phyloP scores from a whole-genome alignment of 352 stramenopile species.

The Pythium rhizo-oryzae region DNA sequence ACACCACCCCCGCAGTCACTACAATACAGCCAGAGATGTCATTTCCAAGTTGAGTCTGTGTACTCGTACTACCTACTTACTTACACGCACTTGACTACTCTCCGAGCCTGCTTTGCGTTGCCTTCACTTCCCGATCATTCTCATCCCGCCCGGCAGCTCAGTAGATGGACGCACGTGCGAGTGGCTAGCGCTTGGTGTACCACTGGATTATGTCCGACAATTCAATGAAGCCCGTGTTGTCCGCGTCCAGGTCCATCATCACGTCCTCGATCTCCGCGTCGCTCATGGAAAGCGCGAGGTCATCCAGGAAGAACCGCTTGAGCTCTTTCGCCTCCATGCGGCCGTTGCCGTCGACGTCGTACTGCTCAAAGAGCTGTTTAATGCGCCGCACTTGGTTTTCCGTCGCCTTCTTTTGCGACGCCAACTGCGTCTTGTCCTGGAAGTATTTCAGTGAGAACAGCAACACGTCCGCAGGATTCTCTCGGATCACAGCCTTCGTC shows the following conservation, averaged over 20 bases:
- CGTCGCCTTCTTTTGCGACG: conserved; percentile 60
- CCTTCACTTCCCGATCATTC: no score
- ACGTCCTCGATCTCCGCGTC: conserved; percentile 74
- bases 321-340: conserved; percentile 82
- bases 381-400: conserved; percentile 71
- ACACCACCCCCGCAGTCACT: no score
- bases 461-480: conserved; percentile 74
- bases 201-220: conserved; percentile 84
- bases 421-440: conserved; percentile 68
- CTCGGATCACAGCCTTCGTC: conserved; percentile 89
- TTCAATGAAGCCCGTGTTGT: conserved; percentile 84
- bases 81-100: no score
- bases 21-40: no score
- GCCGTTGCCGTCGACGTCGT: conserved; percentile 80
- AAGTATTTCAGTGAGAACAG: conserved; percentile 89
- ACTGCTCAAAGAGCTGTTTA: conserved; percentile 74
- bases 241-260: conserved; percentile 62
- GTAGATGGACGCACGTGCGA: not conserved
- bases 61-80: no score
- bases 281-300: conserved; percentile 56
- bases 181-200: conserved; percentile 61
- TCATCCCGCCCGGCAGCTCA: no score
- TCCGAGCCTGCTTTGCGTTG: no score
- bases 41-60: no score
- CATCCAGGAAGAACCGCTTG: conserved; percentile 62